Evolutionary conservation across 352 stramenopile genomes (phyloP).

Genomic region (Pythium sp.): DNA sequence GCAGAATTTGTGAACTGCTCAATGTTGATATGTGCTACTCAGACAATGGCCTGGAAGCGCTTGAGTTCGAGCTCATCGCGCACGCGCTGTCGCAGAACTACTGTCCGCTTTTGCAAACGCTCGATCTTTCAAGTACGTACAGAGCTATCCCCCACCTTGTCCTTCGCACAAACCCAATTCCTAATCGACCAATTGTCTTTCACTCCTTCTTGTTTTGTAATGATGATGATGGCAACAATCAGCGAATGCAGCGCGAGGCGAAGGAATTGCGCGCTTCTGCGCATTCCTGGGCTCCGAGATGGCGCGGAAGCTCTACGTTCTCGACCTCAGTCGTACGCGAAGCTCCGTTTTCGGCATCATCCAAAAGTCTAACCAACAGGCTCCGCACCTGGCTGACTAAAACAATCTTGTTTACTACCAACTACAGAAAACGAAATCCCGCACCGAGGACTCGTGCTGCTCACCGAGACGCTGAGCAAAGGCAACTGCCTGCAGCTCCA

Average conservation of each 20-base stretch:
- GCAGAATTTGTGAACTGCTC: background rate
- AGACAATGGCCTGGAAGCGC: conserved; percentile 36
- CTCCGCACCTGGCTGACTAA: conserved; percentile 1
- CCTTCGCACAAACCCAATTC: background rate
- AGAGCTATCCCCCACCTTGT: background rate
- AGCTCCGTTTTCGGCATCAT: background rate
- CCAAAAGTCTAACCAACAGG: background rate
- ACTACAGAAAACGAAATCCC: conserved; percentile 51
- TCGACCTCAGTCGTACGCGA: conserved; percentile 50
- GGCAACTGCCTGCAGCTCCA: conserved; percentile 43
- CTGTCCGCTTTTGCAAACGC: conserved; percentile 27
- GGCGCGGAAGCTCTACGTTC: conserved; percentile 27
- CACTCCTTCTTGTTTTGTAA: background rate
- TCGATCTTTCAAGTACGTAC: conserved; percentile 38
- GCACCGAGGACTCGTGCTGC: conserved; percentile 27
- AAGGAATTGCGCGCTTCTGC: conserved; percentile 44
- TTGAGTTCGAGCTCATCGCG: conserved; percentile 36
- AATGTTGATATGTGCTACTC: background rate
- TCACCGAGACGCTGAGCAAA: conserved; percentile 40
- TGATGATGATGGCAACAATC: background rate
- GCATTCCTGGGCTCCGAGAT: conserved; percentile 32
- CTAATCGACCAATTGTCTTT: background rate
- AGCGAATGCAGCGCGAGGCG: conserved; percentile 45
- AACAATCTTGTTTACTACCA: no score
- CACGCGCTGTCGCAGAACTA: conserved; percentile 20